Evolutionary conservation across 441 rosid genomes (phyloP), one percentile per base, ranked within the genome.

Genomic region (Arabidopsis lyrata): DNA sequence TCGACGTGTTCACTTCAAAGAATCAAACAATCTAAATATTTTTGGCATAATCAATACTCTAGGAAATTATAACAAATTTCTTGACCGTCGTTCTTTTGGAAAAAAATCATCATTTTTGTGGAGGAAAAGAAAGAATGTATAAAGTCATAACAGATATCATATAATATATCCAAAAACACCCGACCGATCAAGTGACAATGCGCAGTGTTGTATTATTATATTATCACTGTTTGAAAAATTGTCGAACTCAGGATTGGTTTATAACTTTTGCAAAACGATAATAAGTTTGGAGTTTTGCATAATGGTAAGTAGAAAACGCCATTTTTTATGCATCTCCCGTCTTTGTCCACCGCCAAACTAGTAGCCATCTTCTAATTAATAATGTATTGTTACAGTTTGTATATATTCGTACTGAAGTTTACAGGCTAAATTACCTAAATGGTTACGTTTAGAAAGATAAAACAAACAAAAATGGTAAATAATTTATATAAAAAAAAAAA

Each of bases 151-250:
- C 13, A 70, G 55, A 63, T 48, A 58, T 70, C 62, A 70, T 66
- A 60, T 66, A 60, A 76, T 64, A 63, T 63, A 70, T 64, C 76
- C 72, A 65, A 76, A 74, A 69, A 61, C 63, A 53, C 52, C 76
- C 68, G 80, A 77, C 80, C 80, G 76, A 77, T 70, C 72, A 77
- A 77, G 72, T 70, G 80, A 41, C 80, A 49, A 12, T 56, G 66
- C 64, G 58, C 75, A 76, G 75, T 47, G 27, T 57, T 70, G 39
- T 63, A 47, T 70, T 47, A 76, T 63, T 76, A 24, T 63, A 36
- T 63, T 8, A 36, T 56, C 27, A 62, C 70, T 75, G 58, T 68
- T 68, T 68, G 75, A 47, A 70, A 69, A 57, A 29, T 34, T 57
- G 76, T 70, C 76, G 52, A 63, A 57, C 6, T 52, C 12, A 1